These are phyloP conservation scores for Trichoderma gracile DNA, from an alignment of 2,329 filamentous ascomycete genomes.

Conservation along the genomic window DNA sequence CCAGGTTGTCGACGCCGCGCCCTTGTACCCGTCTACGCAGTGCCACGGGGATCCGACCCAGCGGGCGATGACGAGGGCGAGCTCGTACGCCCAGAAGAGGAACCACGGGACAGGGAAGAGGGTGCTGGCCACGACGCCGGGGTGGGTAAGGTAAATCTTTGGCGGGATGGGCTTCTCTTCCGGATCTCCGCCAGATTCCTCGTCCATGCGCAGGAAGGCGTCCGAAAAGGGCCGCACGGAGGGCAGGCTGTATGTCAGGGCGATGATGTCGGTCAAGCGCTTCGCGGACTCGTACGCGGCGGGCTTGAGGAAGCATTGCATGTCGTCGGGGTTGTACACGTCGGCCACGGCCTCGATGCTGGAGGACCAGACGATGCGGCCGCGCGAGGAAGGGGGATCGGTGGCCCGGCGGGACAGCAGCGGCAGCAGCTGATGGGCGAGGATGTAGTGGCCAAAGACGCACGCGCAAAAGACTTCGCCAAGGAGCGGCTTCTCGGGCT, in stretches of 20 bases:
- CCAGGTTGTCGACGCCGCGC: conserved; percentile 76
- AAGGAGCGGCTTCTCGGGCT: conserved; percentile 60
- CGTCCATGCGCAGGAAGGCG: conserved; percentile 52
- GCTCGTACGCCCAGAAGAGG: conserved; percentile 68
- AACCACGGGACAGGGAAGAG: conserved; percentile 74
- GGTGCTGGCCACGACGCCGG: conserved; percentile 79
- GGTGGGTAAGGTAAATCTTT: conserved; percentile 77
- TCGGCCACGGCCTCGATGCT: conserved; percentile 67
- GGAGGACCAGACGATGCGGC: conserved; percentile 82
- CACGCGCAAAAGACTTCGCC: conserved; percentile 89
- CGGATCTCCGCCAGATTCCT: conserved; percentile 27
- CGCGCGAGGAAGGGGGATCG: conserved; percentile 40
- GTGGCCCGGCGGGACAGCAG: conserved; percentile 59
- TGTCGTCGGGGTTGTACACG: conserved; percentile 65
- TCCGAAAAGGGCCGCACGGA: conserved; percentile 58
- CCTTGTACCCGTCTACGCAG: conserved; percentile 70
- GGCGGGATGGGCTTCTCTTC: conserved; percentile 45
- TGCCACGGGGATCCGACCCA: conserved; percentile 90
- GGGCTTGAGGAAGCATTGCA: conserved; percentile 67
- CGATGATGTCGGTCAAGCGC: conserved; percentile 79
- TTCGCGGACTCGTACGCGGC: conserved; percentile 85
- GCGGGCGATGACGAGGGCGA: conserved; percentile 70
- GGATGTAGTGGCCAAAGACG: conserved; percentile 91
- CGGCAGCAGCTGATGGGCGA: conserved; percentile 77
- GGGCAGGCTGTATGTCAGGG: conserved; percentile 70